Percentiles rank a stretch among this genome's conserved stretches.
phyloP scores from a whole-genome alignment of 768 basidiomycete genomes.

The Chiua virens region DNA sequence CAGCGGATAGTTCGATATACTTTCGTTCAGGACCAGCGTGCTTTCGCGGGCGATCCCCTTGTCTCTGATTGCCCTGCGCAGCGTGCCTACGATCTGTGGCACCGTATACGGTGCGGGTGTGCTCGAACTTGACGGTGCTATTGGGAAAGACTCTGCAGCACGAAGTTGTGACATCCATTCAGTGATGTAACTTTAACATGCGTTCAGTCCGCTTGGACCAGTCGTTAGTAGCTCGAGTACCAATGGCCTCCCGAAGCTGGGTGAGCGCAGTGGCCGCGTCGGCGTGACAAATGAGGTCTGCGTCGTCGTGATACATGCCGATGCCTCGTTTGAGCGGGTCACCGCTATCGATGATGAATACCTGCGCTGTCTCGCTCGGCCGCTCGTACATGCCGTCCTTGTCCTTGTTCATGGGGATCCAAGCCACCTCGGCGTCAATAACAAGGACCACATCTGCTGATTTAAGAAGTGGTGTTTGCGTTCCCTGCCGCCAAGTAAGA shows the following conservation, averaged over 20 bases:
- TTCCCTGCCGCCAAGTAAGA: slow-evolving; percentile 47
- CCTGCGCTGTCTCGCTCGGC: slow-evolving; percentile 43
- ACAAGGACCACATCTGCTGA: slow-evolving; percentile 63
- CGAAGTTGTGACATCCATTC: slow-evolving; percentile 29
- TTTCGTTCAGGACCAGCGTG: slow-evolving; percentile 61
- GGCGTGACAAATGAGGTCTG: slow-evolving; percentile 58
- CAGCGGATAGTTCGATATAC: slow-evolving; percentile 53
- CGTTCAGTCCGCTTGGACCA: slow-evolving; percentile 15
- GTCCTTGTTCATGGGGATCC: slow-evolving; percentile 52
- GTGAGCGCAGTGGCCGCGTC: slow-evolving; percentile 52
- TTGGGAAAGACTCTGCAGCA: slow-evolving; percentile 31
- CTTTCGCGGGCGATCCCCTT: slow-evolving; percentile 36
- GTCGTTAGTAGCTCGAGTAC: slow-evolving; percentile 5
- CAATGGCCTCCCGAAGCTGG: slow-evolving; percentile 40
- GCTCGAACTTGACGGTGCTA: slow-evolving; percentile 17
- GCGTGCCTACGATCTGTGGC: slow-evolving; percentile 48
- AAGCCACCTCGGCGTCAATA: slow-evolving; percentile 66
- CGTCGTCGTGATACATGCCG: slow-evolving; percentile 53
- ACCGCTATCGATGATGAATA: slow-evolving; percentile 62
- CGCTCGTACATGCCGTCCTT: slow-evolving; percentile 27
- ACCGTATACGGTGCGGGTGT: slow-evolving; percentile 32
- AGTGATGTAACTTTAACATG: slow-evolving; percentile 21
- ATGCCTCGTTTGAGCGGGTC: slow-evolving; percentile 55
- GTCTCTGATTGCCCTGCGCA: slow-evolving; percentile 42
- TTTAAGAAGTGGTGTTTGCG: slow-evolving; percentile 47